Conservation (phyloP, 2,329 filamentous ascomycete genomes). For the Coniella lustricola region DNA sequence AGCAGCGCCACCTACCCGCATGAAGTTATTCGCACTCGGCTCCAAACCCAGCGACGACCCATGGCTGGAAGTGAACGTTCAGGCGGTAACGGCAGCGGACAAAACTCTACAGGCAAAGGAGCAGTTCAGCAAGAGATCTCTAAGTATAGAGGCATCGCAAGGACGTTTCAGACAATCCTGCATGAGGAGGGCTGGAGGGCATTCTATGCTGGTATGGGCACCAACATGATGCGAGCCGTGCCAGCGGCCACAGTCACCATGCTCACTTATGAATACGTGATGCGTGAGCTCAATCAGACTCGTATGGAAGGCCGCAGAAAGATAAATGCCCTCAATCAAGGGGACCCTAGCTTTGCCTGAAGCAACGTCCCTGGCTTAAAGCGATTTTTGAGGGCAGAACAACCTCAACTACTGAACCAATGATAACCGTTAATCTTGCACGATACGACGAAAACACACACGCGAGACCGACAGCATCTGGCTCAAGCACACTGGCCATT, state of each 20-base stretch:
- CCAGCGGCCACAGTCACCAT: slow-evolving; percentile 96
- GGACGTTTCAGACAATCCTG: slow-evolving; percentile 78
- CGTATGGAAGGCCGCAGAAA: slow-evolving; percentile 32
- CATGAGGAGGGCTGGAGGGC: slow-evolving; percentile 90
- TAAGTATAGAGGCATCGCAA: slow-evolving; percentile 71
- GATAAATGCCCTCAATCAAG: slow-evolving; percentile 12
- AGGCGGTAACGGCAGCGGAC: slow-evolving; percentile 40
- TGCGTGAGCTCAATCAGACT: slow-evolving; percentile 44
- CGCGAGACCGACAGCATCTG: too few relatives aligned
- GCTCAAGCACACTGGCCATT: too few relatives aligned
- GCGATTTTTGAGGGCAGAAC: too few relatives aligned
- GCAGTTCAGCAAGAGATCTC: slow-evolving; percentile 27
- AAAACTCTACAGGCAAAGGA: slow-evolving; percentile 16
- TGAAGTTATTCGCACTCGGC: slow-evolving; percentile 85
- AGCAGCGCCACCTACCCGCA: slow-evolving; percentile 96
- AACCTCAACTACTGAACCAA: too few relatives aligned
- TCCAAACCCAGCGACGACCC: slow-evolving; percentile 86
- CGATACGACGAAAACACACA: too few relatives aligned
- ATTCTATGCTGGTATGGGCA: slow-evolving; percentile 95
- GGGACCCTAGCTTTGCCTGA: slow-evolving; percentile 10
- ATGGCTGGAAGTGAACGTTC: slow-evolving; percentile 44
- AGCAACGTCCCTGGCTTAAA: background rate
- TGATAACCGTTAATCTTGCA: too few relatives aligned
- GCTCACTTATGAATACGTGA: slow-evolving; percentile 84
- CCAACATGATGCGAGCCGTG: slow-evolving; percentile 93